These are phyloP conservation scores for Adiantum capillusveneris DNA, from an alignment of 75 land plant genomes.

Conservation along the genomic window DNA sequence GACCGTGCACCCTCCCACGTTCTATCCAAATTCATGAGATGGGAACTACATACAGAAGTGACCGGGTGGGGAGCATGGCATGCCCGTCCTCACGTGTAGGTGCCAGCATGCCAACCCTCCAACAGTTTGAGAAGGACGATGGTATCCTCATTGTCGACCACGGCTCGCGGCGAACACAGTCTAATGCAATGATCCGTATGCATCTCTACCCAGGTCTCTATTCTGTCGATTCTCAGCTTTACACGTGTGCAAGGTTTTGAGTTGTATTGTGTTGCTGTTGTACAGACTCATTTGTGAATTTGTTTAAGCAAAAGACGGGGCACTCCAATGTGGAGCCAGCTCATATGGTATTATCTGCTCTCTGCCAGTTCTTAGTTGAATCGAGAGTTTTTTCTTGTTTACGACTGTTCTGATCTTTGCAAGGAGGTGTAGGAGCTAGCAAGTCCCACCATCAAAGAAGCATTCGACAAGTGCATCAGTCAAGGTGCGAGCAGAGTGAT, in stretches of 20 bases:
- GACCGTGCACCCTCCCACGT: too few species aligned
- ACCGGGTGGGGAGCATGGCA: too few species aligned
- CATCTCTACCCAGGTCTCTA: not conserved
- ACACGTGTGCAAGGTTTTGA: too few species aligned
- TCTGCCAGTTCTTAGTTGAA: not conserved
- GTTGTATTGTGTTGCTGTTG: not conserved
- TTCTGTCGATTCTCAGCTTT: too few species aligned
- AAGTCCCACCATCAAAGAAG: constrained; percentile 14
- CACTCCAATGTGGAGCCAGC: constrained; percentile 86
- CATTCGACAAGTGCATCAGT: constrained; percentile 56
- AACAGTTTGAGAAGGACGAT: constrained; percentile 28
- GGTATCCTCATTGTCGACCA: constrained; percentile 87
- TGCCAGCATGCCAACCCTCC: not conserved
- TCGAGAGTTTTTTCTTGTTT: too few species aligned
- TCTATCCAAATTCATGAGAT: too few species aligned
- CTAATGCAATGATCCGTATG: constrained; percentile 78
- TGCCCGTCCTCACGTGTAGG: too few species aligned
- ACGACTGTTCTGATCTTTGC: too few species aligned
- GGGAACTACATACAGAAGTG: too few species aligned
- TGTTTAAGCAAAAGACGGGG: constrained; percentile 66
- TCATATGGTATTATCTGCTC: constrained; percentile 54
- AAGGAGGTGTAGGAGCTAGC: constrained; percentile 2
- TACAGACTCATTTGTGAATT: constrained; percentile 69
- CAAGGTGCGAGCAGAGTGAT: constrained; percentile 75
- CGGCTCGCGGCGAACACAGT: constrained; percentile 74